A percentile compares a stretch with the other conserved stretches of the same genome.
phyloP scores from a whole-genome alignment of 345 rosid species.

The Populus pruinosa region DNA sequence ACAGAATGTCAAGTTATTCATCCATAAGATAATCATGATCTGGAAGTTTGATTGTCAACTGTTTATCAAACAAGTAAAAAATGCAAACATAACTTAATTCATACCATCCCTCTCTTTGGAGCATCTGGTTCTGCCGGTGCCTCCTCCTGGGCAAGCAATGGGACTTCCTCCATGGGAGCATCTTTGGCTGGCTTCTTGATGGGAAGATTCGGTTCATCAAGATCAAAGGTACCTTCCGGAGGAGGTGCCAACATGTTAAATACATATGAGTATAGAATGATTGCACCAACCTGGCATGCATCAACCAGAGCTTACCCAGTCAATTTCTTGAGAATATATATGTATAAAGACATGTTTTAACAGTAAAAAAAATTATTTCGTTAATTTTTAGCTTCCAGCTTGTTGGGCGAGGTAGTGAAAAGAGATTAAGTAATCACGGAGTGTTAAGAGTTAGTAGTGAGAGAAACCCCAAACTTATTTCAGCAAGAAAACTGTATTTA shows the following conservation, averaged over 20 bases:
- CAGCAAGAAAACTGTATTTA: background rate
- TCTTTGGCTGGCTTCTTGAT: slow-evolving; percentile 48
- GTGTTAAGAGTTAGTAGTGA: background rate
- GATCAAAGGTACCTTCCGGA: slow-evolving; percentile 77
- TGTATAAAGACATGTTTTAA: background rate
- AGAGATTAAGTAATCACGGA: background rate
- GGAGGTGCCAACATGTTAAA: slow-evolving; percentile 93
- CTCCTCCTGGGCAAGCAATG: slow-evolving; percentile 53
- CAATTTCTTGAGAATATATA: background rate
- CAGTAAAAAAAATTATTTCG: background rate
- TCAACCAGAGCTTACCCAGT: slow-evolving; percentile 16
- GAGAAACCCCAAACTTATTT: background rate
- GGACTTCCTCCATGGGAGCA: slow-evolving; percentile 52
- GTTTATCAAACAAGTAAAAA: background rate
- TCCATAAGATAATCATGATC: background rate
- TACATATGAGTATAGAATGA: slow-evolving; percentile 90
- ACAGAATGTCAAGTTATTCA: background rate
- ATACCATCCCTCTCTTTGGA: slow-evolving; percentile 58
- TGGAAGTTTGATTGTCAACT: background rate
- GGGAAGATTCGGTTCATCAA: slow-evolving; percentile 52
- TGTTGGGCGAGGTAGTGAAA: background rate
- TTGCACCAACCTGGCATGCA: slow-evolving; percentile 88
- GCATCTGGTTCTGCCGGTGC: slow-evolving; percentile 28
- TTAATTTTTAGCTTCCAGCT: background rate
- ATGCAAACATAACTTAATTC: slow-evolving; percentile 11